phyloP scores from a whole-genome alignment of 2,329 filamentous ascomycete genomes.

The Rhinocladiella similis region DNA sequence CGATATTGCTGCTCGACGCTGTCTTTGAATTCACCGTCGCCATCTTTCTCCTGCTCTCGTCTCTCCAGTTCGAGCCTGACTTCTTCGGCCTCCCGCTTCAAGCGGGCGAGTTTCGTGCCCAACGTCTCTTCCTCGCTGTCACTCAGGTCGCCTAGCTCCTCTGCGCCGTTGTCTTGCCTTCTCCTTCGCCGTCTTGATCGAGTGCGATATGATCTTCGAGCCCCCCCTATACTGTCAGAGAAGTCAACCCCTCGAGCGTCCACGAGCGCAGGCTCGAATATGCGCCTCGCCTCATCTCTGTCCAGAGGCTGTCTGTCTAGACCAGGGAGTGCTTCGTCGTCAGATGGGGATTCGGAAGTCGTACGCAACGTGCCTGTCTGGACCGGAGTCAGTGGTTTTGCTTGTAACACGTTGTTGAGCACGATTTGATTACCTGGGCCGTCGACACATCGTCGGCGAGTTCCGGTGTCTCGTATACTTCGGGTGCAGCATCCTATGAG shows the following conservation, averaged over 20 bases:
- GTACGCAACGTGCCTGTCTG: slow-evolving; percentile 58
- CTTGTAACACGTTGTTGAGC: background rate
- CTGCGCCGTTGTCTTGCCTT: slow-evolving; percentile 42
- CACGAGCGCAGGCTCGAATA: slow-evolving; percentile 73
- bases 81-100: slow-evolving; percentile 80
- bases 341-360: slow-evolving; percentile 44
- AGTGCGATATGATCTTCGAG: slow-evolving; percentile 79
- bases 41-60: slow-evolving; percentile 41
- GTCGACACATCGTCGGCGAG: slow-evolving; percentile 88
- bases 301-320: slow-evolving; percentile 77
- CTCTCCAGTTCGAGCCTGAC: slow-evolving; percentile 55
- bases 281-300: slow-evolving; percentile 74
- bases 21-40: slow-evolving; percentile 30
- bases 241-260: slow-evolving; percentile 81
- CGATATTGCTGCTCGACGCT: slow-evolving; percentile 40
- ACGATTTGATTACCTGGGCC: slow-evolving; percentile 59
- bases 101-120: slow-evolving; percentile 74
- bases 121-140: slow-evolving; percentile 77
- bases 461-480: slow-evolving; percentile 95
- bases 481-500: slow-evolving; percentile 78
- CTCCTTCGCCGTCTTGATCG: slow-evolving; percentile 61
- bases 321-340: slow-evolving; percentile 59
- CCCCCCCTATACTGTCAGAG: slow-evolving; percentile 80
- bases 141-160: slow-evolving; percentile 64
- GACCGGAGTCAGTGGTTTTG: background rate